phyloP scores from a whole-genome alignment of 805 yeast genomes.

The Teunomyces stri region DNA sequence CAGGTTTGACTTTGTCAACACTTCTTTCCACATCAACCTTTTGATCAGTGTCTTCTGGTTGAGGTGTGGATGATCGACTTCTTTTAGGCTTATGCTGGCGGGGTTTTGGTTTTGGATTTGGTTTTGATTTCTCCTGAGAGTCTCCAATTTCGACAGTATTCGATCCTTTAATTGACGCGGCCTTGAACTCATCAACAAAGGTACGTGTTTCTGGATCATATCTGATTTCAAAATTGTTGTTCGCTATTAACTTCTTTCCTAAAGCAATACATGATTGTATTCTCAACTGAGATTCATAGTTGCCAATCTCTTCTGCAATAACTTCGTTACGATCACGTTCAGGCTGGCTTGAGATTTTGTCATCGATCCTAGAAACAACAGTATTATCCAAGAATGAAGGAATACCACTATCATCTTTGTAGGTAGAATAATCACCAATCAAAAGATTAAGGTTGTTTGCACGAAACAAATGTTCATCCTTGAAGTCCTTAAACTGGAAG shows the following conservation, averaged over 20 bases:
- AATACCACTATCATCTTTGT: conserved; percentile 10
- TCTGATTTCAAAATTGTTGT: conserved; percentile 2
- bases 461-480: conserved; percentile 48
- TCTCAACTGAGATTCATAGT: conserved; percentile 29
- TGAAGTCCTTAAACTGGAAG: conserved; percentile 56
- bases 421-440: conserved; percentile 18
- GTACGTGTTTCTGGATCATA: conserved; percentile 1
- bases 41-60: not conserved
- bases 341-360: conserved; percentile 4
- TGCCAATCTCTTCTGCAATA: conserved; percentile 3
- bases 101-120: not conserved
- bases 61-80: not conserved
- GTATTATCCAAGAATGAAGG: conserved; percentile 22
- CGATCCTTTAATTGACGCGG: not conserved
- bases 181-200: conserved; percentile 1
- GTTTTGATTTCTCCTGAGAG: conserved; percentile 3
- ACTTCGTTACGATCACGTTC: not conserved
- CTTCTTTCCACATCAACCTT: not conserved
- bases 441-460: conserved; percentile 19
- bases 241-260: conserved; percentile 20
- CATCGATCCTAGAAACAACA: conserved; percentile 14
- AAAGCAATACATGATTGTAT: conserved; percentile 23
- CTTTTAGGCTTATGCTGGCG: conserved; percentile 8
- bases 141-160: not conserved
- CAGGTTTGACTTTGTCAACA: conserved; percentile 1